phyloP scores from a whole-genome alignment of 805 yeast species.

The Yarrowia deformans region DNA sequence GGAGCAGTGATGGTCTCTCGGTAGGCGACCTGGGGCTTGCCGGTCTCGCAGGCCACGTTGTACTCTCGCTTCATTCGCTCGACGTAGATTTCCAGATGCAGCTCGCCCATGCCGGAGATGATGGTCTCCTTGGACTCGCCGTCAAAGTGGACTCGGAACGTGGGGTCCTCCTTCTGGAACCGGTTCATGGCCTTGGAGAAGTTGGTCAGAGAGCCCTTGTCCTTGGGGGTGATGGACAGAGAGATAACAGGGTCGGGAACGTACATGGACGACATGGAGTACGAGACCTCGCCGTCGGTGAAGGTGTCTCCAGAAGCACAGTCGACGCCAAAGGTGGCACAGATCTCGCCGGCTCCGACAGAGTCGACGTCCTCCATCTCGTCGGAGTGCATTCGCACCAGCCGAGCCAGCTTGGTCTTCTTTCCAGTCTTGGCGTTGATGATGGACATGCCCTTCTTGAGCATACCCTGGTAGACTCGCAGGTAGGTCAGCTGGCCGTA shows the following conservation, averaged over 20 bases:
- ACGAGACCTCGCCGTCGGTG: constrained; percentile 78
- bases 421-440: constrained; percentile 91
- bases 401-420: constrained; percentile 88
- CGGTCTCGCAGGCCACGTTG: constrained; percentile 92
- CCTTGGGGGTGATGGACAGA: constrained; percentile 83
- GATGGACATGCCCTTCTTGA: constrained; percentile 89
- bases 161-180: constrained; percentile 98
- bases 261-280: constrained; percentile 96
- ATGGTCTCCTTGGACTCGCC: constrained; percentile 91
- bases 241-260: constrained; percentile 99
- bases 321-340: constrained; percentile 99
- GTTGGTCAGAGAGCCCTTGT: constrained; percentile 77
- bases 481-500: constrained; percentile 97
- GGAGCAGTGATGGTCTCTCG: constrained; percentile 85
- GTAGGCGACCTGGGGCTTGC: constrained; percentile 97
- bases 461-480: constrained; percentile 94
- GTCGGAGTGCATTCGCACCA: constrained; percentile 98
- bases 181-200: constrained; percentile 97
- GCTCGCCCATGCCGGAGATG: constrained; percentile 97
- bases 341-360: constrained; percentile 96
- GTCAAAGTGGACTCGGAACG: constrained; percentile 92
- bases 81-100: constrained; percentile 95
- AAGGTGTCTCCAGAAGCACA: constrained; percentile 99
- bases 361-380: constrained; percentile 99
- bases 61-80: constrained; percentile 98